Percentiles rank a stretch among this genome's conserved stretches.
phyloP scores from a whole-genome alignment of 805 yeast genomes.

The Pichia membranifaciens region DNA sequence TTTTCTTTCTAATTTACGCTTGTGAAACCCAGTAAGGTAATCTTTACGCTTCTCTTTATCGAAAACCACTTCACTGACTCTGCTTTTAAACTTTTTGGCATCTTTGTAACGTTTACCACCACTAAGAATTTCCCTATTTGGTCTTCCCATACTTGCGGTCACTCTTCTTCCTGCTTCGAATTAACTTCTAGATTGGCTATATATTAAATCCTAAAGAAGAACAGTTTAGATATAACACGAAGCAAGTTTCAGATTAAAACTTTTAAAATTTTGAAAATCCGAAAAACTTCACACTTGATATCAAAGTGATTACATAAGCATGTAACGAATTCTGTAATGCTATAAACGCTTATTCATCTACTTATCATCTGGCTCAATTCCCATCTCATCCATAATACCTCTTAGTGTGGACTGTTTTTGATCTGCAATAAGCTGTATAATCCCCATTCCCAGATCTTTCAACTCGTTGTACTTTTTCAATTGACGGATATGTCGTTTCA shows the following conservation, averaged over 20 bases:
- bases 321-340: background rate
- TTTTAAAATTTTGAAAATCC: too few species aligned
- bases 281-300: too few species aligned
- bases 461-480: constrained; percentile 58
- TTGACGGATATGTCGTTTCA: constrained; percentile 45
- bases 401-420: constrained; percentile 43
- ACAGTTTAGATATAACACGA: too few species aligned
- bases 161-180: too few species aligned
- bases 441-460: constrained; percentile 52
- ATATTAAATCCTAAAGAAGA: too few species aligned
- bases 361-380: constrained; percentile 24
- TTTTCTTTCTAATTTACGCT: constrained; percentile 82
- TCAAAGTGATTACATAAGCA: background rate
- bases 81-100: constrained; percentile 56
- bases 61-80: constrained; percentile 80
- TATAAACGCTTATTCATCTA: background rate
- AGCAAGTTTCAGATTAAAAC: too few species aligned
- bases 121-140: constrained; percentile 80
- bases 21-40: constrained; percentile 91
- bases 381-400: constrained; percentile 51
- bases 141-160: constrained; percentile 27
- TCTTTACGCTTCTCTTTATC: constrained; percentile 76
- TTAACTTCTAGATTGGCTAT: too few species aligned
- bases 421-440: constrained; percentile 56
- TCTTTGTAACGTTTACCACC: constrained; percentile 78